These are phyloP conservation scores for Arachis stenosperma DNA, from an alignment of 306 rosid genomes.

Conservation along the genomic window DNA sequence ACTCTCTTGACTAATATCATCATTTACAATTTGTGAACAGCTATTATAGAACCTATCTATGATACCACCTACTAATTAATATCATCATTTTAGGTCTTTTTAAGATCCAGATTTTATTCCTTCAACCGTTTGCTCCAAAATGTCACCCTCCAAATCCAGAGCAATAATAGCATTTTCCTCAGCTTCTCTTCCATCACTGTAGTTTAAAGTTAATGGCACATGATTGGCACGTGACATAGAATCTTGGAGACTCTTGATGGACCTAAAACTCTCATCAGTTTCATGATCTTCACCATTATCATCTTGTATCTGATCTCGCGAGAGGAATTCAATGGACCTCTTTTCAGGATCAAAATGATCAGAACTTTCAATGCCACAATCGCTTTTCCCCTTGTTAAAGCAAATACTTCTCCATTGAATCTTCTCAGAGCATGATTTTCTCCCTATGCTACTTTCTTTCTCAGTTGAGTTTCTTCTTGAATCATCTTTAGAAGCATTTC, in stretches of 20 bases:
- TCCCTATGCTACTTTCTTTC: conserved; percentile 55
- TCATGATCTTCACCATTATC: conserved; percentile 36
- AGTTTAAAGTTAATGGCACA: conserved; percentile 40
- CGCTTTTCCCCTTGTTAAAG: conserved; percentile 72
- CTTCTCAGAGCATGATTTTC: conserved; percentile 74
- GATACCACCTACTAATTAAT: conserved; percentile 31
- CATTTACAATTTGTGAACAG: conserved; percentile 33
- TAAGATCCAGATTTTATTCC: conserved; percentile 33
- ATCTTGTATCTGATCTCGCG: conserved; percentile 48
- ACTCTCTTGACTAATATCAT: not conserved
- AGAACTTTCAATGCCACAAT: conserved; percentile 48
- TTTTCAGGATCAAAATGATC: conserved; percentile 49
- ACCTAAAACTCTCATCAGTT: conserved; percentile 41
- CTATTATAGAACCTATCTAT: conserved; percentile 27
- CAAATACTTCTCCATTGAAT: conserved; percentile 96
- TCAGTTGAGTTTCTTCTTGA: conserved; percentile 61
- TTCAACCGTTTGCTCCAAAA: conserved; percentile 43
- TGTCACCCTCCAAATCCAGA: conserved; percentile 36
- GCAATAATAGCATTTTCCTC: conserved; percentile 23
- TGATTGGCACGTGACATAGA: conserved; percentile 50
- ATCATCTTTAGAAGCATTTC: conserved; percentile 49
- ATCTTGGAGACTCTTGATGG: conserved; percentile 44
- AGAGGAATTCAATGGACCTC: conserved; percentile 41
- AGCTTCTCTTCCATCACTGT: conserved; percentile 35
- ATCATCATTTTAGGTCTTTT: conserved; percentile 6